Base-by-base conservation (phyloP, 345 rosid genomes). In the Turnera subulata region DNA sequence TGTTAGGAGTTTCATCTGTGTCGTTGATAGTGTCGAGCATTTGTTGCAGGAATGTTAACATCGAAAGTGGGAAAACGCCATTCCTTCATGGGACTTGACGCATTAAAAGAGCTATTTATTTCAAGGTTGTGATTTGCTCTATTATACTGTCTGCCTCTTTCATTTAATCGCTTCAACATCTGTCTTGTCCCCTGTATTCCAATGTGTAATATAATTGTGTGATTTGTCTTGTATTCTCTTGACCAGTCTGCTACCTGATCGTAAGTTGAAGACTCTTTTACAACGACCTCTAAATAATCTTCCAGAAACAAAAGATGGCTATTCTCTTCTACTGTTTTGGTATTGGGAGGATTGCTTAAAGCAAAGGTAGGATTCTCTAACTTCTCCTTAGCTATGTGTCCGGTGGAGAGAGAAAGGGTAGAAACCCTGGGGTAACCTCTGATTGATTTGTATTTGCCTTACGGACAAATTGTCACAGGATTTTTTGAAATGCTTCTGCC, bases 261-360 rank as follows among this genome's bases (percentile, higher is more conserved):
- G 80, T 7, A 93, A 93, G 85, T 79, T 93, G 70, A 93, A 87
- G 84, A 80, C 88, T 45, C 94, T 93, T 65, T 58, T 87, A 66
- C 99, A 89, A 58, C 78, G 81, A 65, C 96, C 96, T 9, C 50
- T 93, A 16, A 76, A 78, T 55, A 66, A 74, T 45, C 75, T 93
- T 58, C 86, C 96, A 4, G 92, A 93, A 69, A 82, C 73, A 33
- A 93, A 87, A 72, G 99, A 93, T 77, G 99, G 97, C 55, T 64
- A 85, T 70, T 85, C 97, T 44, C 92, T 93, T 73, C 73, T 89
- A 56, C 87, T 89, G 19, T 87, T 87, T 64, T 93, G 96, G 99
- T 89, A 89, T 64, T 93, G 93, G 85, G 99, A 93, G 73, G 99
- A 93, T n/a, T 82, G 95, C 76, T 73, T 93, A 67, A 93, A 87